Percentiles rank a stretch among this genome's conserved stretches.
These are phyloP conservation scores for Cicer yamashitae DNA, from an alignment of 306 rosid genomes.

Conservation along the genomic window DNA sequence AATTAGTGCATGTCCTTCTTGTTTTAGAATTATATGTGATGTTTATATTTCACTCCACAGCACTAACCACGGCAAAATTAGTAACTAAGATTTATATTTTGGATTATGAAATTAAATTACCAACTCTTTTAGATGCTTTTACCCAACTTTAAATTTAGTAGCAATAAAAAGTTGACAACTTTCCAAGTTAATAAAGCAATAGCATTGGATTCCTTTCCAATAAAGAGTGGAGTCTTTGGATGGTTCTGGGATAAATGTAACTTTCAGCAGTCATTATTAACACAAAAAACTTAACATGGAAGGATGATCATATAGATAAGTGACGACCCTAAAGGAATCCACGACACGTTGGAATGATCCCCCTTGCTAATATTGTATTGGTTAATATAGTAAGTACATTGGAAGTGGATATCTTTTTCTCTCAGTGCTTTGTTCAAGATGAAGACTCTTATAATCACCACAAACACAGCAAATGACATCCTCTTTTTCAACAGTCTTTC, in stretches of 20 bases:
- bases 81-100: background rate
- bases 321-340: background rate
- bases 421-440: background rate
- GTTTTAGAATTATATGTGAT: constrained; percentile 41
- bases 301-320: constrained; percentile 20
- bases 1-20: constrained; percentile 41
- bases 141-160: constrained; percentile 39
- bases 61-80: constrained; percentile 44
- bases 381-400: background rate
- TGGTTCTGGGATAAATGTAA: constrained; percentile 42
- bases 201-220: constrained; percentile 62
- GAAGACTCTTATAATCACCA: constrained; percentile 35
- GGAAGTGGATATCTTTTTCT: constrained; percentile 18
- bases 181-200: constrained; percentile 21
- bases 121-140: constrained; percentile 42
- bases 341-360: constrained; percentile 17
- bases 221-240: constrained; percentile 42
- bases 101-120: background rate
- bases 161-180: constrained; percentile 33
- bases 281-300: constrained; percentile 30
- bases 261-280: constrained; percentile 25
- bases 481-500: background rate
- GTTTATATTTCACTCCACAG: constrained; percentile 41
- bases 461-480: constrained; percentile 35
- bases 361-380: background rate